Evolutionary conservation across 768 basidiomycete species (phyloP).

Genomic region (Leucocoprinus sp.): DNA sequence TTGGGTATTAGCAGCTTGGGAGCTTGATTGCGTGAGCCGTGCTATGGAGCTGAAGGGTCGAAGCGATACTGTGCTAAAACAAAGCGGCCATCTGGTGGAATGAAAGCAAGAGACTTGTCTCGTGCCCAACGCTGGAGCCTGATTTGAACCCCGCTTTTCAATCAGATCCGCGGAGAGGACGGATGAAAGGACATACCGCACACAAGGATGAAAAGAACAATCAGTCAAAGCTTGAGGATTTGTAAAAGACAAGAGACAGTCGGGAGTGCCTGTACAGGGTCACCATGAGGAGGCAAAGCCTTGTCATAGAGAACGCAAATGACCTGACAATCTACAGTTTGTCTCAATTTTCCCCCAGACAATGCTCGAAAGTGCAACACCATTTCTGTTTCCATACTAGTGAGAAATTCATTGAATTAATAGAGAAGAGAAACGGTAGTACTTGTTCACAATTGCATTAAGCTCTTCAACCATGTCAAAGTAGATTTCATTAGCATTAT

Average conservation of each 20-base stretch:
- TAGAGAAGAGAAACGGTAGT: constrained; percentile 16
- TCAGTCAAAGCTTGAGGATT: constrained; percentile 69
- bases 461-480: constrained; percentile 86
- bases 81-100: constrained; percentile 91
- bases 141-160: constrained; percentile 1
- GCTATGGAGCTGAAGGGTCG: constrained; percentile 29
- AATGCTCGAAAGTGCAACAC: constrained; percentile 53
- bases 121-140: constrained; percentile 77
- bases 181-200: constrained; percentile 48
- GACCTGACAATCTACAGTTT: constrained; percentile 72
- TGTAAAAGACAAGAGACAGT: constrained; percentile 67
- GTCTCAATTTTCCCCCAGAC: constrained; percentile 75
- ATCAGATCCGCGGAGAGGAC: constrained; percentile 4
- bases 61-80: constrained; percentile 79
- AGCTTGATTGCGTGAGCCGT: constrained; percentile 17
- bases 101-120: constrained; percentile 75
- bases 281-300: constrained; percentile 6
- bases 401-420: constrained; percentile 5
- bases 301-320: constrained; percentile 1
- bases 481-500: constrained; percentile 87
- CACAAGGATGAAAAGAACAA: constrained; percentile 87
- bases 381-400: constrained; percentile 40
- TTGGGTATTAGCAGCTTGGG: constrained; percentile 15
- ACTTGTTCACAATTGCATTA: constrained; percentile 74
- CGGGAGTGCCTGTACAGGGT: constrained; percentile 66